Evolutionary conservation across 495 filamentous ascomycete genomes (phyloP).

Genomic region (Tetracladium setigerum): DNA sequence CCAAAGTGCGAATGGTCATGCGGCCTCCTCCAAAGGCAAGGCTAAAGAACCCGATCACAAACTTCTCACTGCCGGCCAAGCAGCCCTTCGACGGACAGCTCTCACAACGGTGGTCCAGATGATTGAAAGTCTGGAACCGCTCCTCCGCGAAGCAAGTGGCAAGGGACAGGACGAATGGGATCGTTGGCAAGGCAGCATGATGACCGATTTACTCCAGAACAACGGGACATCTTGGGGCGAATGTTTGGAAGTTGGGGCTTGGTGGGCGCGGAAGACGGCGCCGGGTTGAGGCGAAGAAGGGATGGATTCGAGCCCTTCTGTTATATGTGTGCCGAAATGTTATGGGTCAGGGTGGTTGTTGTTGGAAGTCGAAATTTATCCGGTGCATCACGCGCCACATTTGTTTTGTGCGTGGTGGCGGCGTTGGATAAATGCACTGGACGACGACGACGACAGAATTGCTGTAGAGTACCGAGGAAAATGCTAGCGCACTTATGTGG

Average conservation of each 20-base stretch:
- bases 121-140: constrained; percentile 80
- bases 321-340: background rate
- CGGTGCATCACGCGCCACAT: constrained; percentile 7
- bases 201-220: constrained; percentile 70
- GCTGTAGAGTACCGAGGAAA: too few relatives aligned
- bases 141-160: constrained; percentile 71
- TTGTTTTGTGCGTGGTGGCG: background rate
- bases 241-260: constrained; percentile 89
- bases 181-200: constrained; percentile 81
- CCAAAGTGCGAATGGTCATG: constrained; percentile 22
- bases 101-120: constrained; percentile 75
- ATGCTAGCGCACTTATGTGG: too few relatives aligned
- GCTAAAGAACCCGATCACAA: constrained; percentile 25
- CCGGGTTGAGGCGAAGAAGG: constrained; percentile 2
- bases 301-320: background rate
- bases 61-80: constrained; percentile 61
- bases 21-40: constrained; percentile 22
- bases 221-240: constrained; percentile 76
- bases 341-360: background rate
- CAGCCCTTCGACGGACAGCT: constrained; percentile 68
- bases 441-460: too few relatives aligned
- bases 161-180: constrained; percentile 93
- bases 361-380: constrained; percentile 2
- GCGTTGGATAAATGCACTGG: too few relatives aligned
- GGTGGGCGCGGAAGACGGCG: constrained; percentile 69